Conservation (phyloP, 345 rosid genomes). For the thale cress (Arabidopsis thaliana) region TAIR10.1 NC_003076.8:13745001-13745500, state of each 20-base stretch:
- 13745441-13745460: slow-evolving; percentile 58
- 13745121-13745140: slow-evolving; percentile 53
- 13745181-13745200: slow-evolving; percentile 67
- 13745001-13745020: not conserved
- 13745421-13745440: slow-evolving; percentile 43
- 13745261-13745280: slow-evolving; percentile 46
- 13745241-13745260: slow-evolving; percentile 49
- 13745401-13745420: slow-evolving; percentile 45
- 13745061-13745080: not conserved
- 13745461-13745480: slow-evolving; percentile 66
- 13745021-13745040: not conserved
- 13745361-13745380: slow-evolving; percentile 45
- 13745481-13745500: slow-evolving; percentile 92
- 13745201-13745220: slow-evolving; percentile 56
- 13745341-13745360: slow-evolving; percentile 44
- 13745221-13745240: slow-evolving; percentile 51
- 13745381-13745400: slow-evolving; percentile 39
- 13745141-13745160: slow-evolving; percentile 79
- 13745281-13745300: slow-evolving; percentile 48
- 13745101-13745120: slow-evolving; percentile 3
- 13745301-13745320: slow-evolving; percentile 44
- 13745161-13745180: slow-evolving; percentile 68
- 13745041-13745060: not conserved
- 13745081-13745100: slow-evolving; percentile 3
- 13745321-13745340: slow-evolving; percentile 48